Base-by-base conservation (phyloP, 306 rosid genomes). In the Rubus parviflorus region DNA sequence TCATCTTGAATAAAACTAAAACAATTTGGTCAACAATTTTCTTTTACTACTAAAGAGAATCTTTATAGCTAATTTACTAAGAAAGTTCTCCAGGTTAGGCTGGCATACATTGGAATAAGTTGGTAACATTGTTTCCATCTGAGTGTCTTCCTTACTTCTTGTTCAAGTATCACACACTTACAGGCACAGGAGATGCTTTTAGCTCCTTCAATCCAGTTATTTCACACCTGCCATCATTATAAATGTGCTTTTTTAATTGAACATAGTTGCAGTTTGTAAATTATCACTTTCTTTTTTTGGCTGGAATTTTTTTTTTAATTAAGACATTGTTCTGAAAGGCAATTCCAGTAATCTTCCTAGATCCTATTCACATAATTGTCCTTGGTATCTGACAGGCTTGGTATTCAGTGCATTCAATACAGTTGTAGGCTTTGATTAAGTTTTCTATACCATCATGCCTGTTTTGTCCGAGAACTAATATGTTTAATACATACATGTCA, bases 401-500 rank as follows among this genome's bases (percentile, higher is more conserved):
- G 23, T 37, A 51, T 22, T 22, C 45, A 46, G 14, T 61, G 35
- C 35, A 30, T 30, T 30, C 35, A 30, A 30, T 30, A 20, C 20
- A 43, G 46, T 30, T 30, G 62, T 53, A 10, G 25, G 14, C 43
- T 69, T 78, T 70, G 13, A 8, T n/a, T 43, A 52, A 58, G 71
- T 53, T 73, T 77, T 17, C 46, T 43, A 38, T 58, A 20, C n/a
- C 8, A 17, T 67, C 22, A 15, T 65, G 45, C 68, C 70, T 57
- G 45, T 20, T 68, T 85, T 79, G 41, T 82, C 79, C 68, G 75
- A 67, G 42, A 48, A 56, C 73, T 83, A 52, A 67, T 78, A 63
- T 76, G 53, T 78, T 76, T 70, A 20, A 73, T 75, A 68, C 70
- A 77, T 77, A 90, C 72, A 73, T 85, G 70, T 75, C 90, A 95